Evolutionary conservation across 148 eudicot genomes (phyloP).

Genomic region (Camellia japonica): DNA sequence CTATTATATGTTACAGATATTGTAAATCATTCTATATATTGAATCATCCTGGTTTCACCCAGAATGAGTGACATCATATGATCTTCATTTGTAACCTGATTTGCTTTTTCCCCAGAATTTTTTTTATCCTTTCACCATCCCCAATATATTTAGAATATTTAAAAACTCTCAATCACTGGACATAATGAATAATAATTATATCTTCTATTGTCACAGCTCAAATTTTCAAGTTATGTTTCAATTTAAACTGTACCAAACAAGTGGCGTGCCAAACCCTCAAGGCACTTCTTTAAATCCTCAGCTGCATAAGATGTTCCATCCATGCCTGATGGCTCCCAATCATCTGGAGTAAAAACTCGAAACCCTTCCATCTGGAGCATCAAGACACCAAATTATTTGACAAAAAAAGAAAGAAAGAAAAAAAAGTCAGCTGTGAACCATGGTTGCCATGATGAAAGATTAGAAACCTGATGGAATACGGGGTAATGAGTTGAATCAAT

Average conservation of each 20-base stretch:
- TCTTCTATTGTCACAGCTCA: not conserved
- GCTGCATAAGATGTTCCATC: constrained; percentile 77
- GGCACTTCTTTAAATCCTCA: constrained; percentile 79
- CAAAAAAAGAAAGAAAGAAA: not conserved
- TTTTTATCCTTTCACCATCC: not conserved
- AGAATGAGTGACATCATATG: not conserved
- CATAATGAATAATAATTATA: not conserved
- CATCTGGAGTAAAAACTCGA: constrained; percentile 70
- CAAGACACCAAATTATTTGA: constrained; percentile 6
- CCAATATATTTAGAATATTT: not conserved
- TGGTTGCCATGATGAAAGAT: constrained; percentile 4
- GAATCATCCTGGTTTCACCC: not conserved
- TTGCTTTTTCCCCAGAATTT: not conserved
- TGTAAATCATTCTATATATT: not conserved
- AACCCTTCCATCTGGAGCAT: constrained; percentile 91
- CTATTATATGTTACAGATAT: not conserved
- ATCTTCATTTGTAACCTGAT: not conserved
- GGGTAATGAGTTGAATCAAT: constrained; percentile 98
- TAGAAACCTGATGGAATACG: constrained; percentile 89
- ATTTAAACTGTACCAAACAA: constrained; percentile 63
- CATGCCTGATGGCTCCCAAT: constrained; percentile 80
- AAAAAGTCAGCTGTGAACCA: not conserved
- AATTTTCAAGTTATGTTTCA: constrained; percentile 4
- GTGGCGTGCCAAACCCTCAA: constrained; percentile 96
- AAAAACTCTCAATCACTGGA: no score